These are phyloP conservation scores for Pichia sorboxylosa DNA, from an alignment of 1,139 yeast species.

Conservation along the genomic window DNA sequence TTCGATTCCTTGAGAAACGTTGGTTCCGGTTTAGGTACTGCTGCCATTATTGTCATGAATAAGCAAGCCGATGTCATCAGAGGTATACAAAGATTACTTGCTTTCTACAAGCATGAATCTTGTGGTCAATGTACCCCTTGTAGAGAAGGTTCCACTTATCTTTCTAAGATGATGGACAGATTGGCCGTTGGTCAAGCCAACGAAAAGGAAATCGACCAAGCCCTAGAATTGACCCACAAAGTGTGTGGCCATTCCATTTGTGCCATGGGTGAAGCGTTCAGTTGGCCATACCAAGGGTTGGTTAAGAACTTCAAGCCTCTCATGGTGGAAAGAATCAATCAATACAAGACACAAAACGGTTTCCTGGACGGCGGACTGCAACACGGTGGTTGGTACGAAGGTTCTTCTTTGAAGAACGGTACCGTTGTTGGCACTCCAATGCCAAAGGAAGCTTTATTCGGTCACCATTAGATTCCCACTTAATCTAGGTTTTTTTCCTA, in stretches of 20 bases:
- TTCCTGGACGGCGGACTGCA: slow-evolving; percentile 35
- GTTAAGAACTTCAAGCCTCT: slow-evolving; percentile 74
- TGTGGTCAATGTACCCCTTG: slow-evolving; percentile 95
- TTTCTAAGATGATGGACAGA: slow-evolving; percentile 74
- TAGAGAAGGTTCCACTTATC: slow-evolving; percentile 88
- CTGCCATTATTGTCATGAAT: slow-evolving; percentile 85
- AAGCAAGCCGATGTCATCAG: slow-evolving; percentile 73
- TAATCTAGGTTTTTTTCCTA: too few species aligned
- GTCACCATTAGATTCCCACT: too few species aligned
- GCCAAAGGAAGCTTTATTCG: slow-evolving; percentile 24
- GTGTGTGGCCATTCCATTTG: slow-evolving; percentile 86
- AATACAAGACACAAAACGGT: slow-evolving; percentile 26
- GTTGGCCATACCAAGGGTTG: slow-evolving; percentile 87
- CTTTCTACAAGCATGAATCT: slow-evolving; percentile 81
- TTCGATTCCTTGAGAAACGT: slow-evolving; percentile 75
- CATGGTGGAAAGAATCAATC: slow-evolving; percentile 60
- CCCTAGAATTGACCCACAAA: slow-evolving; percentile 70
- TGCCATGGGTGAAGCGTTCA: slow-evolving; percentile 87
- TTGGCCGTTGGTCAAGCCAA: slow-evolving; percentile 68
- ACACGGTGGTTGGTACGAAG: slow-evolving; percentile 72
- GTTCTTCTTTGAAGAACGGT: slow-evolving; percentile 54
- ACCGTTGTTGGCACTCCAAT: slow-evolving; percentile 50
- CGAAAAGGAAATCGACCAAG: slow-evolving; percentile 70
- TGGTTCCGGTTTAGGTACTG: slow-evolving; percentile 83
- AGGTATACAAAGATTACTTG: slow-evolving; percentile 73